Percentiles rank a stretch among this genome's conserved stretches.
Conservation (phyloP, 192 early-diverging fungal species). For the Allomyces arbusculus region DNA sequence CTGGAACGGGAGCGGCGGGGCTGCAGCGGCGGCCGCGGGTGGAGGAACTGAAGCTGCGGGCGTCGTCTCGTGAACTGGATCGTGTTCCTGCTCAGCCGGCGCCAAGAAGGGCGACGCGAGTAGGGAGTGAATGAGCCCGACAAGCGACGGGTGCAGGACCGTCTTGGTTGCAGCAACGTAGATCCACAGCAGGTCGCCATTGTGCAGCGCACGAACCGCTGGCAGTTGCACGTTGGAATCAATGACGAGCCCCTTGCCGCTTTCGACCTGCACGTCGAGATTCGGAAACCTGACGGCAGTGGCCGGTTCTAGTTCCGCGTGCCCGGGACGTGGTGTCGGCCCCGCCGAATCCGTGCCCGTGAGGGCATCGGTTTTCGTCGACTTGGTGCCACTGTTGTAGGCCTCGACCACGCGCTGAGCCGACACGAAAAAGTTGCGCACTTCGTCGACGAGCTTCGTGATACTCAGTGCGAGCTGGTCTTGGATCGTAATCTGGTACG, state of each 20-base stretch:
- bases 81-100: too few relatives aligned
- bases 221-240: background rate
- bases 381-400: too few relatives aligned
- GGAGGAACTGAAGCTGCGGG: too few relatives aligned
- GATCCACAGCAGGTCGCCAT: background rate
- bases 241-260: background rate
- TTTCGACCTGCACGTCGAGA: background rate
- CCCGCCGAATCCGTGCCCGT: too few relatives aligned
- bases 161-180: background rate
- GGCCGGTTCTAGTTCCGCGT: too few relatives aligned
- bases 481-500: background rate
- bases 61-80: too few relatives aligned
- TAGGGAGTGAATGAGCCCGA: background rate
- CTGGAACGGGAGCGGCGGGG: background rate
- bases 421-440: background rate
- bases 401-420: background rate
- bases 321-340: too few relatives aligned
- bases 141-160: background rate
- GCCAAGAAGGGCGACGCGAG: background rate
- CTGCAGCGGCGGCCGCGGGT: too few relatives aligned
- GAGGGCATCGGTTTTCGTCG: too few relatives aligned
- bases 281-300: too few relatives aligned
- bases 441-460: background rate
- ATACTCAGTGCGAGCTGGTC: background rate
- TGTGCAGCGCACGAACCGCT: background rate